Evolutionary conservation across 75 land plant genomes (phyloP), one percentile per base, ranked within the genome.

Genomic region (Sequoiadendron giganteum): DNA sequence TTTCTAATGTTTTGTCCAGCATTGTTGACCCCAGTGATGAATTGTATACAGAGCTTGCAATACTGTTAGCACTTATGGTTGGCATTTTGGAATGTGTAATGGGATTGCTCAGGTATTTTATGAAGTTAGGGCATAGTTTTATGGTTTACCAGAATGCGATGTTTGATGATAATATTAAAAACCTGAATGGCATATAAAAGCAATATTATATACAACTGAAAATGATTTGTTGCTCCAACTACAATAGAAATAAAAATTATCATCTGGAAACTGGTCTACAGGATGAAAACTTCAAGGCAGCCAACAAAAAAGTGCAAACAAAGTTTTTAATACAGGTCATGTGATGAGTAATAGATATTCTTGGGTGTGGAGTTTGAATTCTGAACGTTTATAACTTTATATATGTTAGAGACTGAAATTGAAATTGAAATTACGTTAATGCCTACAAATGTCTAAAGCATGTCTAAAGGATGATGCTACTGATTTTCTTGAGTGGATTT

Each of bases 21-120:
- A 94, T 98, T 77, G 96, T 92, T 75, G 94, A 95, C 86, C 88
- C 95, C 70, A 90, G 94, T 30, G 96, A 93, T 79, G 89, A 88
- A 73, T 84, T 94, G 72, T 98, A 98, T 85, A 91, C 95, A 55
- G 93, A 95, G 86, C 95, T 98, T 68, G 99, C 99, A 61, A 93
- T 98, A 82, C 87, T 95, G 32, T 90, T 98, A 90, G 99, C 99
- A 14, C 90, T 98, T 8, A 94, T 98, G 97, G 99, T 98, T 86
- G 99, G 99, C 8, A 81, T 97, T 19, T 86, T 95, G 86, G 99
- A 98, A 89, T 94, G 96, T 88, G 75, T 92, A 21, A 94, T 98
- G 99, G 99, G 99, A 32, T 76, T 98, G 58, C 87, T 98, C 82
- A 95, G 99, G 99, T 95, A 86, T 76, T 73, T 25, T 10, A 73